These are phyloP conservation scores for Trichocladium antarcticum DNA, from an alignment of 495 filamentous ascomycete species.

Conservation along the genomic window DNA sequence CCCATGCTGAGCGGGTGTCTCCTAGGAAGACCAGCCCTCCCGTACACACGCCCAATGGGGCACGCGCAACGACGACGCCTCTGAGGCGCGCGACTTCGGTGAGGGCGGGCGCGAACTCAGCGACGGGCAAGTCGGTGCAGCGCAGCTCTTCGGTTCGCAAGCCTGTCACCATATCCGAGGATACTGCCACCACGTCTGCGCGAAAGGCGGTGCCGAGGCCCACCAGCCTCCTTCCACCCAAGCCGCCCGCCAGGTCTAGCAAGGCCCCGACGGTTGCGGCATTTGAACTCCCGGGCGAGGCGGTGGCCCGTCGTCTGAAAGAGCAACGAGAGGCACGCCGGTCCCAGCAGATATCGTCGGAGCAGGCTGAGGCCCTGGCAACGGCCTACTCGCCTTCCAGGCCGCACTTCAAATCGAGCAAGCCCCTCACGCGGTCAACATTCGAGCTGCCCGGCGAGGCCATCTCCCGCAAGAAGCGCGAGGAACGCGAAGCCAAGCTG, in stretches of 20 bases:
- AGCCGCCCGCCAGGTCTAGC: slow-evolving; percentile 40
- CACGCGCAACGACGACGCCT: slow-evolving; percentile 1
- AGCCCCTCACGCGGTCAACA: slow-evolving; percentile 47
- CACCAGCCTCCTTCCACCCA: slow-evolving; percentile 37
- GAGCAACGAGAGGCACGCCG: slow-evolving; percentile 41
- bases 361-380: slow-evolving; percentile 22
- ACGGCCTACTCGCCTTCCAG: slow-evolving; percentile 27
- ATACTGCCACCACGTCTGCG: slow-evolving; percentile 16
- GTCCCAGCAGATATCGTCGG: slow-evolving; percentile 25
- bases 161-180: slow-evolving; percentile 23
- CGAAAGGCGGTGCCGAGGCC: slow-evolving; percentile 23
- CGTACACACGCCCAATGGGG: neutral
- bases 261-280: slow-evolving; percentile 54
- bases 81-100: slow-evolving; percentile 14
- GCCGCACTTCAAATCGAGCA: slow-evolving; percentile 45
- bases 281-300: slow-evolving; percentile 63
- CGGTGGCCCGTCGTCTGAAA: slow-evolving; percentile 50
- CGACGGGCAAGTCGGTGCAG: slow-evolving; percentile 20
- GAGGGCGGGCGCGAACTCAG: slow-evolving; percentile 9
- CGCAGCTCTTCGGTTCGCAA: slow-evolving; percentile 25
- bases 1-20: slow-evolving; percentile 30
- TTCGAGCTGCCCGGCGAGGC: slow-evolving; percentile 68
- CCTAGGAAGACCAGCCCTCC: slow-evolving; percentile 12
- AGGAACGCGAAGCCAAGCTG: slow-evolving; percentile 52
- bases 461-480: slow-evolving; percentile 55